Evolutionary conservation across 441 rosid genomes (phyloP), one percentile per base, ranked within the genome.

Genomic region (Hura crepitans): DNA sequence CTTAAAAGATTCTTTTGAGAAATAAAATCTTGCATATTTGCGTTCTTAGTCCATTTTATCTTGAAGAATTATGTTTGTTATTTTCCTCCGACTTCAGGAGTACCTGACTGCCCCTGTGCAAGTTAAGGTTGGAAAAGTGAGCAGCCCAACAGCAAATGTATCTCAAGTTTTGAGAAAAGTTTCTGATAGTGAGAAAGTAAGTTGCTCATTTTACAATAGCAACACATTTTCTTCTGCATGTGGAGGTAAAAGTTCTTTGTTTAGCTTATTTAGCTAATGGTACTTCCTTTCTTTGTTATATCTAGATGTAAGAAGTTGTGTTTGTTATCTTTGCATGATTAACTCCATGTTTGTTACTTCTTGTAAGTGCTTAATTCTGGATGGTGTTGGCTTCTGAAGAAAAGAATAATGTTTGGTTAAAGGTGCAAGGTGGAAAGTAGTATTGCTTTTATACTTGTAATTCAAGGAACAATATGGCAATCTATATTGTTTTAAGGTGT

Each of bases 101-200:
- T 77, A 80, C 71, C 82, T 92, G 63, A 85, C 81, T 50, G 83
- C 81, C 65, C 94, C 97, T 75, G 89, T 88, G 60, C 97, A 92
- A 79, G 93, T 92, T 72, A 92, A 88, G 78, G 90, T 92, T 58
- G 97, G 97, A 66, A 92, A 88, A 74, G 93, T 89, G 50, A 88
- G 90, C 67, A 72, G 77, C 75, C 83, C 83, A 37, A 80, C 83
- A 39, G 81, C 83, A 58, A 80, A 77, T 51, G 83, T 80, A 70
- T 66, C 69, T 51, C 83, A 77, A 71, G 55, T 43, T 63, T 53
- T 80, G 57, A 65, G 71, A 63, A 80, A 69, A 67, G 75, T 80
- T 75, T 75, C 79, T 75, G 83, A 77, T 68, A 72, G 54, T 66
- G 83, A 77, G 66, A 80, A 80, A 79, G 83, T 80, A 77, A 65